These are phyloP conservation scores for Termitomyces heimii DNA, from an alignment of 768 basidiomycete genomes.

Conservation along the genomic window DNA sequence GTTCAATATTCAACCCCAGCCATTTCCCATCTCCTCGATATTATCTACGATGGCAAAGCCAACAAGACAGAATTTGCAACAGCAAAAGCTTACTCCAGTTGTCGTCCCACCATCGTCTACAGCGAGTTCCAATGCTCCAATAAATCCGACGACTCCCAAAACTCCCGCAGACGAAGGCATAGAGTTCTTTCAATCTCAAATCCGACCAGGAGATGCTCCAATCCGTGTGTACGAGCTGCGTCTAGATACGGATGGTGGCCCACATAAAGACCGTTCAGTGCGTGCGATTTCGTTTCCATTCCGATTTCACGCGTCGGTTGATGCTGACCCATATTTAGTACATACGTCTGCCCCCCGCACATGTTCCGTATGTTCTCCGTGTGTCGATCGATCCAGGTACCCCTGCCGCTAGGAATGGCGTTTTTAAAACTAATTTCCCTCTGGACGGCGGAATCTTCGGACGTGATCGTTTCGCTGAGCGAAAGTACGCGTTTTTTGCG, in stretches of 20 bases:
- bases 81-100: constrained; percentile 22
- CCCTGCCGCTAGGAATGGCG: constrained; percentile 82
- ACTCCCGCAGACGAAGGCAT: constrained; percentile 93
- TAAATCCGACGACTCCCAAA: constrained; percentile 53
- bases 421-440: constrained; percentile 96
- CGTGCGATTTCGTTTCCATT: constrained; percentile 21
- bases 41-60: constrained; percentile 17
- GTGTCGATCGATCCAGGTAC: constrained; percentile 92
- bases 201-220: constrained; percentile 48
- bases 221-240: constrained; percentile 83
- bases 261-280: constrained; percentile 79
- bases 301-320: not conserved
- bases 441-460: constrained; percentile 86
- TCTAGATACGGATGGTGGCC: constrained; percentile 88
- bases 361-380: constrained; percentile 83
- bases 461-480: constrained; percentile 66
- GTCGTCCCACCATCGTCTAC: constrained; percentile 23
- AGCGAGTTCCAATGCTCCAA: constrained; percentile 18
- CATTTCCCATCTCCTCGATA: constrained; percentile 5
- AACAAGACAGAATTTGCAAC: constrained; percentile 17
- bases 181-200: constrained; percentile 71
- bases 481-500: constrained; percentile 44
- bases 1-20: constrained; percentile 9
- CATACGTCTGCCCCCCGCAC: constrained; percentile 90
- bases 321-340: constrained; percentile 49